Percentiles rank a stretch among this genome's conserved stretches.
phyloP scores from a whole-genome alignment of 2,329 filamentous ascomycete species.

The Arthrobotrys pseudoclavata region DNA sequence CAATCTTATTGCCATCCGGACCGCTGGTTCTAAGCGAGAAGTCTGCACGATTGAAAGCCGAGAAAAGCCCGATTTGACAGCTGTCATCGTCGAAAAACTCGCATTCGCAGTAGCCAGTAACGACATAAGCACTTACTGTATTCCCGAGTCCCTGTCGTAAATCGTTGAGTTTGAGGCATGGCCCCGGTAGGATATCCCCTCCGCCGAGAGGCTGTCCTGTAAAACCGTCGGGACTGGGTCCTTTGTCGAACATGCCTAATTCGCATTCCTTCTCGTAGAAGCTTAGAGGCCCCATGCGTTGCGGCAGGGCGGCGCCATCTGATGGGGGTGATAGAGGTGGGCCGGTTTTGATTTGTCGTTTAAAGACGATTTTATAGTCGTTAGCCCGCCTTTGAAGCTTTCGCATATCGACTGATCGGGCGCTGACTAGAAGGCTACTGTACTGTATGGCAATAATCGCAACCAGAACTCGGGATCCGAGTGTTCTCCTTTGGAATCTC shows the following conservation, averaged over 20 bases:
- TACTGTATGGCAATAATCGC: not conserved
- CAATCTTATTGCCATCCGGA: conserved; percentile 15
- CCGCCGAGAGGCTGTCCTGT: not conserved
- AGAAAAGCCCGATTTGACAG: conserved; percentile 10
- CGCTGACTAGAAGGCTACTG: not conserved
- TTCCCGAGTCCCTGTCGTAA: not conserved
- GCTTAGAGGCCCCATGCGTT: not conserved
- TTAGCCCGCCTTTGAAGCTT: not conserved
- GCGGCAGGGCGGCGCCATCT: not conserved
- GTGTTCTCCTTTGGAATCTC: not conserved
- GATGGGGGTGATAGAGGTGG: not conserved
- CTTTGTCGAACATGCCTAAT: not conserved
- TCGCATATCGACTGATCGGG: not conserved
- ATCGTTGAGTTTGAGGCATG: conserved; percentile 21
- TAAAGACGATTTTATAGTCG: not conserved
- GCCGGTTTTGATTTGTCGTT: not conserved
- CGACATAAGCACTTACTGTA: not conserved
- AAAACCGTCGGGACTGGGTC: not conserved
- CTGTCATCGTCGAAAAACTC: conserved; percentile 19
- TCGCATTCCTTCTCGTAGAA: conserved; percentile 6
- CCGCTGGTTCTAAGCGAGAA: not conserved
- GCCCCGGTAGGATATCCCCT: not conserved
- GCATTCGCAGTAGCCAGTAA: conserved; percentile 27
- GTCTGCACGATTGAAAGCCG: conserved; percentile 42
- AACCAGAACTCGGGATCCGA: not conserved